A percentile compares a stretch with the other conserved stretches of the same genome.
phyloP scores from a whole-genome alignment of 768 basidiomycete genomes.

The Rhizopogon vesiculosus region DNA sequence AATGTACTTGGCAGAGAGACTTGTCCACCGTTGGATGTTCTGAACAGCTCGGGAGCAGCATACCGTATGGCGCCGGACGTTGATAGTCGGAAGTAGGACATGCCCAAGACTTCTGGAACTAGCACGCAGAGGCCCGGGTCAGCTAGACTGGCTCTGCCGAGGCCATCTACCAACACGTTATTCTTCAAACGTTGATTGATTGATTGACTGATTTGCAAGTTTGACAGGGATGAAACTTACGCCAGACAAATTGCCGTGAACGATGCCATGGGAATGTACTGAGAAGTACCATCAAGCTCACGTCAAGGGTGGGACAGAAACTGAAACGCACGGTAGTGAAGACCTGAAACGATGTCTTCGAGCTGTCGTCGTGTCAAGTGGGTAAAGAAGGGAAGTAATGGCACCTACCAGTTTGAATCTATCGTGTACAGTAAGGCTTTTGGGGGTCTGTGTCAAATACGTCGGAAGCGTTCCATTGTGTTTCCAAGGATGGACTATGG shows the following conservation, averaged over 20 bases:
- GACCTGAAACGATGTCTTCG: slow-evolving; percentile 1
- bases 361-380: background rate
- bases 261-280: background rate
- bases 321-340: background rate
- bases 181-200: background rate
- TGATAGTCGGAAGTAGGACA: slow-evolving; percentile 26
- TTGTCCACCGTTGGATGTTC: background rate
- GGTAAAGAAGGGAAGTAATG: background rate
- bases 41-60: slow-evolving; percentile 4
- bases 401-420: slow-evolving; percentile 14
- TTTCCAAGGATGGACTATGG: slow-evolving; percentile 17
- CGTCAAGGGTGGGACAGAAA: background rate
- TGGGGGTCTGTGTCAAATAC: slow-evolving; percentile 9
- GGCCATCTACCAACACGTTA: background rate
- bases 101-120: slow-evolving; percentile 26
- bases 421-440: slow-evolving; percentile 10
- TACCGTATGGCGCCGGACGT: slow-evolving; percentile 1
- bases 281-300: background rate
- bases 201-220: background rate
- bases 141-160: slow-evolving; percentile 29
- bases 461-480: slow-evolving; percentile 11
- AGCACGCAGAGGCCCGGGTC: slow-evolving; percentile 40
- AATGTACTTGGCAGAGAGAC: slow-evolving; percentile 13
- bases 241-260: background rate
- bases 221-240: background rate